phyloP scores from a whole-genome alignment of 148 eudicot genomes.

The Agrostemma githago region DNA sequence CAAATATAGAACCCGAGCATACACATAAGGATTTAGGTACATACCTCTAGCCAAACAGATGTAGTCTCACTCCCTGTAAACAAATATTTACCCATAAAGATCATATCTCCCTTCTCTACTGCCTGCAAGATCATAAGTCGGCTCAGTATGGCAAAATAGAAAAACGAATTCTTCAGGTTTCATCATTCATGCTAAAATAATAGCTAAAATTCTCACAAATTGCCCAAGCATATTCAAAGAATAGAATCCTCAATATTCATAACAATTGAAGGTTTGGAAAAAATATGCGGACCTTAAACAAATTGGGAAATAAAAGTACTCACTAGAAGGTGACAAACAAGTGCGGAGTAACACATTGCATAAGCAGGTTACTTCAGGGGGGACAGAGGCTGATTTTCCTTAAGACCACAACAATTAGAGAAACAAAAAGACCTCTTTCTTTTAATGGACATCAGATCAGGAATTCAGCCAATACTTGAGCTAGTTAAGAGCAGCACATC shows the following conservation, averaged over 20 bases:
- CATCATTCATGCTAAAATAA: background rate
- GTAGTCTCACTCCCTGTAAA: conserved; percentile 97
- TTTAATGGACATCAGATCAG: background rate
- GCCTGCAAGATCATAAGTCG: conserved; percentile 44
- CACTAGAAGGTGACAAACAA: background rate
- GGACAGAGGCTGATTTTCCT: background rate
- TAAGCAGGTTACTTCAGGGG: background rate
- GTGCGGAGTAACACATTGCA: background rate
- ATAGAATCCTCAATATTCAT: background rate
- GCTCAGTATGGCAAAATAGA: conserved; percentile 3
- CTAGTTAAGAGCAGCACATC: background rate
- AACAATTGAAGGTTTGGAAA: background rate
- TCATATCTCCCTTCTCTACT: conserved; percentile 89
- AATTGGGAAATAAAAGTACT: background rate
- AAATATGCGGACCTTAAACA: background rate
- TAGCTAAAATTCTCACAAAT: background rate
- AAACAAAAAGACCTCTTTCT: too few species aligned
- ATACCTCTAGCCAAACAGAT: conserved; percentile 98
- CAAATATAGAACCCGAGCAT: background rate
- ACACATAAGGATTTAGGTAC: conserved; percentile 9
- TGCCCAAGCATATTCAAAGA: background rate
- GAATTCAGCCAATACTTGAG: background rate
- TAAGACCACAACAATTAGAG: background rate
- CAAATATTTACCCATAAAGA: conserved; percentile 88
- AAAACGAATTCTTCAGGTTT: background rate